Evolutionary conservation across 2,329 filamentous ascomycete species (phyloP), one percentile per base, ranked within the genome.

Genomic region (Phialemoniopsis sp.): DNA sequence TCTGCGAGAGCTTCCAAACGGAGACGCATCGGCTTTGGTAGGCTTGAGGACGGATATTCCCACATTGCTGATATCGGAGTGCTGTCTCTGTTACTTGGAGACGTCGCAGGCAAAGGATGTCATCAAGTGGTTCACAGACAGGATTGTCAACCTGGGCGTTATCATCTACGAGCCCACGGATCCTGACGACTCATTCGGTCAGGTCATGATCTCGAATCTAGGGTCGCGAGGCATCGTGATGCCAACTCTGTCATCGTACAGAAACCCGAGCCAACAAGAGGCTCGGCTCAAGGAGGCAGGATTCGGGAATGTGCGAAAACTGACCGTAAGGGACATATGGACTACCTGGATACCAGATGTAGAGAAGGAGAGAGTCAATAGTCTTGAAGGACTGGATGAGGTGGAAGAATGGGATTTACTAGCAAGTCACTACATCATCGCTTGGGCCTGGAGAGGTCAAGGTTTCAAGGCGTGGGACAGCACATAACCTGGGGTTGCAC

Each of bases 331-430:
- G 38, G 52, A 59, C n/a, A 77, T 95, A 29, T 96, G 87, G 83
- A 74, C 84, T 37, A 64, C 64, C 2, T 97, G 91, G 89, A 70
- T 95, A 4, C 55, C 58, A 0, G 56, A 70, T 1, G 67, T 68
- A 3, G 91, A 97, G 63, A 90, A 88, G 62, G 82, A 87, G 54
- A 72, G 90, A 35, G 80, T 97, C 2, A 84, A 90, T 47, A 63
- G 67, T 10, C 59, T 96, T 18, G 90, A 98, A 60, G 89, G 93
- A 53, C 62, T 98, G 46, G 93, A 98, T 64, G 93, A 98, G 63
- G 76, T 96, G 17, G 93, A 98, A 63, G 93, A 98, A 66, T 95
- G 93, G 85, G 74, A 84, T 53, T 63, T 98, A 50, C 63, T 98
- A 51, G 87, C 89, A 1, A 79, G 76, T 47, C 93, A 98, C 68